These are phyloP conservation scores for Lithocarpus polystachyus DNA, from an alignment of 306 rosid genomes.

Conservation along the genomic window DNA sequence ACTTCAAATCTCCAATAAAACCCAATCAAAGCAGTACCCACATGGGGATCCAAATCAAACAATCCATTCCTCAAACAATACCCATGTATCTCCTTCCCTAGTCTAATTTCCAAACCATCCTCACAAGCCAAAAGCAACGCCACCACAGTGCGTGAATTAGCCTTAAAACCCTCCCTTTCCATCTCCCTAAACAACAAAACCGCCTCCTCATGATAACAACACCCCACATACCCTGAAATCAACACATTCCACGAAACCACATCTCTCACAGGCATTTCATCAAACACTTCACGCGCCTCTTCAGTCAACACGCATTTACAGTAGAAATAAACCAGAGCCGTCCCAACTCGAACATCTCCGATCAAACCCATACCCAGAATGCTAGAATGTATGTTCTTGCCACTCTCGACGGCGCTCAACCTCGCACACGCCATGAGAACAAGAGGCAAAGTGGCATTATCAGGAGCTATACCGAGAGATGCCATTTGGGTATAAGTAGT, in stretches of 20 bases:
- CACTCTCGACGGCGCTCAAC: constrained; percentile 30
- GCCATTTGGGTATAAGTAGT: constrained; percentile 46
- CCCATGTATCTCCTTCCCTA: constrained; percentile 43
- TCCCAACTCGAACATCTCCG: constrained; percentile 35
- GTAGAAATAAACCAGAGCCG: constrained; percentile 46
- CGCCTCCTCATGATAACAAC: constrained; percentile 29
- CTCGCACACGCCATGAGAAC: constrained; percentile 45
- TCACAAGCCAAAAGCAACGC: constrained; percentile 38
- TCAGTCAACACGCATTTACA: constrained; percentile 35
- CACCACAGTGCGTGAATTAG: constrained; percentile 42
- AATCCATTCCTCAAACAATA: constrained; percentile 41
- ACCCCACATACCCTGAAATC: constrained; percentile 39
- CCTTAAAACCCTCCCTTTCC: constrained; percentile 31
- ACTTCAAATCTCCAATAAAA: constrained; percentile 37
- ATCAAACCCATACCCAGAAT: constrained; percentile 22
- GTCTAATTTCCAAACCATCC: constrained; percentile 28
- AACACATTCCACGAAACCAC: constrained; percentile 45
- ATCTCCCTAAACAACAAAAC: constrained; percentile 31
- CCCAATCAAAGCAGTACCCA: constrained; percentile 51
- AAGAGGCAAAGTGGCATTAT: constrained; percentile 37
- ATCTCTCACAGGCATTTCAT: constrained; percentile 40
- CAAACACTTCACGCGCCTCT: constrained; percentile 35
- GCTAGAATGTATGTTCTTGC: constrained; percentile 30
- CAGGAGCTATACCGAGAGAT: constrained; percentile 26
- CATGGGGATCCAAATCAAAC: constrained; percentile 38